These are phyloP conservation scores for Edaphochlamys debaryana DNA, from an alignment of 139 green algal species.

Conservation along the genomic window DNA sequence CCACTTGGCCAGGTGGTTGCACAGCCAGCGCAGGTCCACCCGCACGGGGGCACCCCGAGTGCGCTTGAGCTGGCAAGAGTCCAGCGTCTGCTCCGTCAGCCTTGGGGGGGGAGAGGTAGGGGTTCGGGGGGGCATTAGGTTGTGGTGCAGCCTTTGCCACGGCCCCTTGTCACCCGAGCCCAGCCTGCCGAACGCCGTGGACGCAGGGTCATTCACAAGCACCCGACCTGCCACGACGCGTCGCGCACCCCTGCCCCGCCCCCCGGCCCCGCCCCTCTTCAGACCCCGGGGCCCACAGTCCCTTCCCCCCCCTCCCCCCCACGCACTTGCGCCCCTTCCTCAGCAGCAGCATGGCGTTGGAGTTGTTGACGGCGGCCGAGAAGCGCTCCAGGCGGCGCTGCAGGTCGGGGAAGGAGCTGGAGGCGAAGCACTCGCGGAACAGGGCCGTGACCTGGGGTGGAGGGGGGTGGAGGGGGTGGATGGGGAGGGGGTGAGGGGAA, in stretches of 20 bases:
- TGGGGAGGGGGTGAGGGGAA: background rate
- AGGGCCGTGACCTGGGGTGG: conserved; percentile 61
- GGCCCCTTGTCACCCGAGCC: too few relatives aligned
- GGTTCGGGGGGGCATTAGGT: background rate
- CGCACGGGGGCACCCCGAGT: conserved; percentile 54
- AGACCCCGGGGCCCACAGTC: too few relatives aligned
- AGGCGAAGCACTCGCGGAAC: conserved; percentile 63
- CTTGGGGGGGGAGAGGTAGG: conserved; percentile 21
- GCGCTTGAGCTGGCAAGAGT: conserved; percentile 80
- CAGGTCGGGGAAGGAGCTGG: conserved; percentile 67
- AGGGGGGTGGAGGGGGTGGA: background rate
- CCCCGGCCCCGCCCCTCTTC: too few relatives aligned
- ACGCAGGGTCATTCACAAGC: too few relatives aligned
- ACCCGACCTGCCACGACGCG: too few relatives aligned
- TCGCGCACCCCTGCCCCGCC: too few relatives aligned
- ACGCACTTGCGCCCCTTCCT: conserved; percentile 74
- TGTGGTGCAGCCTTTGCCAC: too few relatives aligned
- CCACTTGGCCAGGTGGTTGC: conserved; percentile 77
- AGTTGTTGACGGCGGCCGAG: conserved; percentile 44
- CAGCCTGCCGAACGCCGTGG: too few relatives aligned
- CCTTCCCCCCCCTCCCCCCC: too few relatives aligned
- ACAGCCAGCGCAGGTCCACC: conserved; percentile 73
- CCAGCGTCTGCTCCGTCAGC: conserved; percentile 79
- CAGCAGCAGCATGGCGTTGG: conserved; percentile 65
- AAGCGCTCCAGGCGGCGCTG: conserved; percentile 66